Base-by-base conservation (phyloP, 192 early-diverging fungal genomes). In the Lobosporangium transversale region DNA sequence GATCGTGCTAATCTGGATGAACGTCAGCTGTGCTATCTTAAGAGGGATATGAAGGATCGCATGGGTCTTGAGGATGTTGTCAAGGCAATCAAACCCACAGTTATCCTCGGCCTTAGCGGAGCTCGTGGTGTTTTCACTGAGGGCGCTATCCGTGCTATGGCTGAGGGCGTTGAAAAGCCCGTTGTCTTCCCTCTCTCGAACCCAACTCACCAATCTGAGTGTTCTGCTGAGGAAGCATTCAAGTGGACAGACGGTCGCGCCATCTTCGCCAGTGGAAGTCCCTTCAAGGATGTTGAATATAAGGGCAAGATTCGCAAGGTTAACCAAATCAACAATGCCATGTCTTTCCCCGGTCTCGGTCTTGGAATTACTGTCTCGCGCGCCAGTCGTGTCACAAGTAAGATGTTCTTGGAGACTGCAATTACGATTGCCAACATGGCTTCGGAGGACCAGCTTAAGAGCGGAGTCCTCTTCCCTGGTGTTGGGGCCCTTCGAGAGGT, bases 381-480 rank as follows among this genome's bases (percentile, higher is more conserved):
- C 50, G 81, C 85, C 11, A 70, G 54, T 27, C 71, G 70, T 40
- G 85, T 85, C 12, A 87, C 83, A 0, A 53, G 79, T 27, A 86
- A 66, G 36, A 86, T 86, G 85, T 86, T 86, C 53, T 53, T 86
- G 56, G 85, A 86, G 58, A 84, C 85, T 26, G 85, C 85, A 3
- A 62, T 79, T 10, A 79, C 80, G 11, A 84, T 86, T 58, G 85
- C 85, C 33, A 73, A 84, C 37, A 66, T 82, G 68, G 85, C 83
- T 21, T 61, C 80, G 9, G 80, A 81, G n/a, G 67, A 69, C 12
- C 82, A 86, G 54, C 64, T 83, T 58, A 84, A 83, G 78, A 53
- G 69, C 26, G 85, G 85, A 35, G 50, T 80, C 29, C 62, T 86
- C 17, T 86, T 84, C 80, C 85, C 85, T 58, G 80, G 85, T 40